These are phyloP conservation scores for Atractiella rhizophila DNA, from an alignment of 768 basidiomycete genomes.

Conservation along the genomic window DNA sequence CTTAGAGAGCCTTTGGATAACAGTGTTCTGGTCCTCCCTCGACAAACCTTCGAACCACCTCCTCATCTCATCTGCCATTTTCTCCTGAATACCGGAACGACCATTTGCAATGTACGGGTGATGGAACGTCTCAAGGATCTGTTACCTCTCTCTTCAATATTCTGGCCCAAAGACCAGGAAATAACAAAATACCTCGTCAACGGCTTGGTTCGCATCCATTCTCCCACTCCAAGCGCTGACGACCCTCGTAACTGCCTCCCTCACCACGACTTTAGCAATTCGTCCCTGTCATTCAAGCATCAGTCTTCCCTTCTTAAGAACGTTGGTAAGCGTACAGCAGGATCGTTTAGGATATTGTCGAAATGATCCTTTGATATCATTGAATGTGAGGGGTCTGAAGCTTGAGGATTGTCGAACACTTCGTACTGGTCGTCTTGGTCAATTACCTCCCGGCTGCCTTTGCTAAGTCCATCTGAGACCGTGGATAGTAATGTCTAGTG, in stretches of 20 bases:
- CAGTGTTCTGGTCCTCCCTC: constrained; percentile 26
- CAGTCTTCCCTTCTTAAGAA: too few species aligned
- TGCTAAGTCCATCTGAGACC: too few species aligned
- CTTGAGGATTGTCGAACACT: constrained; percentile 57
- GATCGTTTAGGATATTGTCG: constrained; percentile 7
- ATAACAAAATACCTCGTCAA: too few species aligned
- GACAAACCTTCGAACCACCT: constrained; percentile 37
- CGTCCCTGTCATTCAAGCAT: too few species aligned
- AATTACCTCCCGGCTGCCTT: constrained; percentile 41
- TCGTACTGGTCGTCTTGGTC: constrained; percentile 8
- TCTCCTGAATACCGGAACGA: constrained; percentile 39
- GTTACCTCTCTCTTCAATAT: too few species aligned
- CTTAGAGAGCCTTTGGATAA: constrained; percentile 36
- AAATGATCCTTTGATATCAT: constrained; percentile 7
- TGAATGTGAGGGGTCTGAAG: constrained; percentile 24
- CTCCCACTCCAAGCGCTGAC: constrained; percentile 21
- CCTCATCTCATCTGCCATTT: constrained; percentile 42
- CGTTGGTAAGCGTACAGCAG: too few species aligned
- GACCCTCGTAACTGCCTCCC: constrained; percentile 22
- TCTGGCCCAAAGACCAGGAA: too few species aligned
- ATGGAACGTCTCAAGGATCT: constrained; percentile 43
- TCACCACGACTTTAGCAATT: constrained; percentile 22
- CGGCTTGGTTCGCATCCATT: not conserved
- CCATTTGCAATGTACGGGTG: constrained; percentile 56
- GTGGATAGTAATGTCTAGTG: too few species aligned